phyloP scores from a whole-genome alignment of 2,329 filamentous ascomycete species.

The Aspergillus sojae region DNA sequence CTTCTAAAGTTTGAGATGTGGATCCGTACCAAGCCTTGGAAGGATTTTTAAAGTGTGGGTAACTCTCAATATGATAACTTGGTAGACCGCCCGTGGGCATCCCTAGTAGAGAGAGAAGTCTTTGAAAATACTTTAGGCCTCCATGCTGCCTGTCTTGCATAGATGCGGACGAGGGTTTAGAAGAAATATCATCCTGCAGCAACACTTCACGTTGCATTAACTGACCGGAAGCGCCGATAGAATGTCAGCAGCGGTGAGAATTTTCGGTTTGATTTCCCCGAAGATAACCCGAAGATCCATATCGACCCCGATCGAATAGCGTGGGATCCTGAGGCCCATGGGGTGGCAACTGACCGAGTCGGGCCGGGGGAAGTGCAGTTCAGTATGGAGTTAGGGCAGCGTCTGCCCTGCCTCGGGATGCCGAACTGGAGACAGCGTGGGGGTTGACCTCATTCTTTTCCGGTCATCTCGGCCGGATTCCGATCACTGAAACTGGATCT shows the following conservation, averaged over 20 bases:
- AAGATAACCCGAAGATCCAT: constrained; percentile 11
- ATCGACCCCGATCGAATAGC: not conserved
- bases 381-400: not conserved
- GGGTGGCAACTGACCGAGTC: constrained; percentile 11
- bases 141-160: not conserved
- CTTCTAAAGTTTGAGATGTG: not conserved
- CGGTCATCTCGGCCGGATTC: constrained; percentile 10
- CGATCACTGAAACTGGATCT: not conserved
- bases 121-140: not conserved
- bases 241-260: not conserved
- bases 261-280: constrained; percentile 8
- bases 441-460: constrained; percentile 1
- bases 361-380: not conserved
- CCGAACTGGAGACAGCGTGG: constrained; percentile 11
- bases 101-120: not conserved
- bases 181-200: not conserved
- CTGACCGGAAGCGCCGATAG: not conserved
- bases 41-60: not conserved
- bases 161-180: not conserved
- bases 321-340: constrained; percentile 4
- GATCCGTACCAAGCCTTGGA: not conserved
- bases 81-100: too few species aligned
- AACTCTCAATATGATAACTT: not conserved
- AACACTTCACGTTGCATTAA: not conserved
- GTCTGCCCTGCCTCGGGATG: constrained; percentile 10